A percentile compares a stretch with the other conserved stretches of the same genome.
phyloP scores from a whole-genome alignment of 805 yeast species.

The Debaryomyces maramus region DNA sequence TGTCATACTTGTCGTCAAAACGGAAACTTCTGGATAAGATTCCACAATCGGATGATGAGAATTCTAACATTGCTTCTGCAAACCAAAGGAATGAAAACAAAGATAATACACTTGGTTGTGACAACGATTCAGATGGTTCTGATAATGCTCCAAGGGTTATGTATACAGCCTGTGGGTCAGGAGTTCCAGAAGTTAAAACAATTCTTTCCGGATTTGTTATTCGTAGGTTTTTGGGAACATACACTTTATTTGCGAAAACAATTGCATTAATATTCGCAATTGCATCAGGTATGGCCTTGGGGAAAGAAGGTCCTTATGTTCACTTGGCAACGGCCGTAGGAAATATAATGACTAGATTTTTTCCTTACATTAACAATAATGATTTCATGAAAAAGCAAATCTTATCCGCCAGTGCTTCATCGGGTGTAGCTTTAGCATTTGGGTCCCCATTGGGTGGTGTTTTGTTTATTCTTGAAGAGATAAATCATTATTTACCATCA shows the following conservation, averaged over 20 bases:
- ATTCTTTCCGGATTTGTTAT: conserved; percentile 60
- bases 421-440: conserved; percentile 62
- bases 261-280: conserved; percentile 51
- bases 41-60: not conserved
- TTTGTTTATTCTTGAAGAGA: conserved; percentile 56
- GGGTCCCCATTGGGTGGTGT: conserved; percentile 64
- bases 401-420: conserved; percentile 55
- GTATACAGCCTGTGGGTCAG: conserved; percentile 58
- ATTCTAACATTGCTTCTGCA: not conserved
- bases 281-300: conserved; percentile 57
- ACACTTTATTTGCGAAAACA: conserved; percentile 51
- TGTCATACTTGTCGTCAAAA: not conserved
- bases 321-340: conserved; percentile 62
- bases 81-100: not conserved
- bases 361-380: conserved; percentile 45
- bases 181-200: conserved; percentile 63
- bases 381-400: conserved; percentile 54
- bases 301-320: conserved; percentile 65
- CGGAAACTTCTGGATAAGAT: not conserved
- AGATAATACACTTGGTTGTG: not conserved
- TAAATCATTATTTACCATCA: conserved; percentile 54
- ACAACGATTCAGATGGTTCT: not conserved
- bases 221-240: conserved; percentile 50
- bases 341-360: conserved; percentile 49
- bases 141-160: conserved; percentile 22